Evolutionary conservation across 2,329 filamentous ascomycete species (phyloP).

Genomic region (Boeremia lycopersici): DNA sequence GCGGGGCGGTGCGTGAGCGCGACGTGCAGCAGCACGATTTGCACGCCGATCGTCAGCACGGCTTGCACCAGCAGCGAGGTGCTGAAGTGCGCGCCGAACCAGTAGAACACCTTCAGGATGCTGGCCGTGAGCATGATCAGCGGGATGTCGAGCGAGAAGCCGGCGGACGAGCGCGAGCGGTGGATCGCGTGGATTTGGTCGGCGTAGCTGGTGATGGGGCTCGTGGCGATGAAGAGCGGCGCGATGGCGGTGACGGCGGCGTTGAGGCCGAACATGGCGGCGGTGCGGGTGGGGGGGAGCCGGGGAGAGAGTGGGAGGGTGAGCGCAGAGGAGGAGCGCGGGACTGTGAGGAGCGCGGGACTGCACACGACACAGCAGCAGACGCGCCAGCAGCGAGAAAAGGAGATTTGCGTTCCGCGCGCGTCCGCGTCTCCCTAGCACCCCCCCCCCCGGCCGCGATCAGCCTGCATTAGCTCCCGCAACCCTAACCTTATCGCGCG

Average conservation of each 20-base stretch:
- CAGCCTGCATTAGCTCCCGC: conserved; percentile 37
- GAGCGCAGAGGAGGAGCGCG: too few species aligned
- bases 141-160: conserved; percentile 70
- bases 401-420: conserved; percentile 7
- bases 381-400: neutral
- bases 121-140: conserved; percentile 70
- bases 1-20: conserved; percentile 62
- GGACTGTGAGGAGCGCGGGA: too few species aligned
- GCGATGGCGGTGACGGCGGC: conserved; percentile 44
- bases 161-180: conserved; percentile 63
- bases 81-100: conserved; percentile 67
- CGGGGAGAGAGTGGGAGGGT: too few species aligned
- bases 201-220: conserved; percentile 68
- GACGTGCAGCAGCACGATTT: conserved; percentile 65
- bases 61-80: conserved; percentile 65
- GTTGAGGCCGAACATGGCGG: conserved; percentile 48
- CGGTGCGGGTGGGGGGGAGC: too few species aligned
- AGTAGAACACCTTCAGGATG: conserved; percentile 70
- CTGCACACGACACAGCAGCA: neutral
- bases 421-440: neutral
- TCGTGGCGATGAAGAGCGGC: conserved; percentile 58
- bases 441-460: too few species aligned
- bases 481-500: conserved; percentile 19
- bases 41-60: conserved; percentile 64
- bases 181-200: conserved; percentile 71